Base-by-base conservation (phyloP, 2,329 filamentous ascomycete genomes). In the Magnaporthiopsis rhizophila region DNA sequence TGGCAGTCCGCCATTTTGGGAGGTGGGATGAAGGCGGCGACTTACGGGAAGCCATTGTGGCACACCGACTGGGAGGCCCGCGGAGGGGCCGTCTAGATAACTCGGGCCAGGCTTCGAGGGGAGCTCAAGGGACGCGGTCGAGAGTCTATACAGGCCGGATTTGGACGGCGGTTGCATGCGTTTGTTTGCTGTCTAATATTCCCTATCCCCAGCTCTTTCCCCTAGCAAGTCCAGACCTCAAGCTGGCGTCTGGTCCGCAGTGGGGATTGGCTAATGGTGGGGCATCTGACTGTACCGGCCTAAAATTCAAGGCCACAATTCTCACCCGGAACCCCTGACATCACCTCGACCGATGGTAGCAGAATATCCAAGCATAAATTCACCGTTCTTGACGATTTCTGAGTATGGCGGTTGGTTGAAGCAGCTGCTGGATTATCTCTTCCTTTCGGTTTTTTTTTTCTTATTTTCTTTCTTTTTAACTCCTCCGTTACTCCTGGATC, bases 41-140 rank as follows among this genome's bases (percentile, higher is more conserved):
- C 63, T 61, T 38, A 64, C 63, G 59, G 59, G 63, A 64, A 57
- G 63, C 58, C 63, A 64, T 64, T 15, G 24, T 61, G 32, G 56
- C 50, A 58, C 24, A 30, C n/a, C n/a, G 38, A 59, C 32, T 56
- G 57, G 45, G 63, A 61, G 59, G 63, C 63, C 63, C 63, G 58
- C 53, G 38, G 63, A 64, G 64, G 63, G 63, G 63, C 59, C 63
- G 28, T 60, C 50, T 61, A 38, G 50, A 53, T 32, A 28, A 62
- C 61, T 24, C 18, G 38, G 50, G 34, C 63, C 63, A 64, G 58
- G 61, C 61, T 62, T 53, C 45, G 45, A 53, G 18, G 45, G 45
- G 45, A 24, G 45, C 9, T 53, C 18, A 7, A 53, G 45, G 45
- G 45, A 53, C 45, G 45, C 21, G 45, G 21, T 53, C 21, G 45